Base-by-base conservation (phyloP, 1,139 yeast species). In the Sugiyamaella japonica region DNA sequence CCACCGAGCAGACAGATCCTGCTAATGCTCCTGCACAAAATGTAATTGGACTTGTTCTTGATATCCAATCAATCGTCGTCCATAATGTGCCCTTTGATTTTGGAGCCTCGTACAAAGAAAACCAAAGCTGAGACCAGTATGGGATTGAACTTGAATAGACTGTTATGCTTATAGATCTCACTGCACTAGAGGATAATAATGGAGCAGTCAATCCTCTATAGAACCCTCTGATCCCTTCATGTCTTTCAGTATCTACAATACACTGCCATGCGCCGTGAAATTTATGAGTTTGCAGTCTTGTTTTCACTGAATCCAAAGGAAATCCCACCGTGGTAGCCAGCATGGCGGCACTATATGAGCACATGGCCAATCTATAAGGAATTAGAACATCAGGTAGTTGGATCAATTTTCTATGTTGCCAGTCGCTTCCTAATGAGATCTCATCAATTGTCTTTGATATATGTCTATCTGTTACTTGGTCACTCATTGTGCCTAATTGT, bases 261-360 rank as follows among this genome's bases (percentile, higher is more conserved):
- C 96, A 89, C 55, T 82, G 83, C 59, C 76, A 70, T 46, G 85
- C 79, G 46, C 82, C 77, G 10, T 73, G 73, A 70, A 82, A 88
- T 47, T 79, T 77, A 68, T 87, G 86, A 0, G 96, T 86, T 68
- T 89, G 96, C 82, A 87, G 84, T 59, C 96, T 73, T 0, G 95
- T 88, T 68, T 89, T 89, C 55, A 89, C 77, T 9, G 95, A 85
- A 67, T 89, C 97, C 49, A 89, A 70, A 0, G 97, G 97, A 65
- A 84, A 89, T 8, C 95, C 95, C n/a, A 83, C 77, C 6, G 83
- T 76, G 0, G 91, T 86, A 12, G 93, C 80, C 12, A 81, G 71
- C 50, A 86, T 70, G 0, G 95, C 85, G 1, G 95, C 78, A 4
- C 57, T 73, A 63, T 83, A 85, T 1, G 91, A 86, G 54, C 85